Base-by-base conservation (phyloP, 805 yeast species). In the Saccharomycopsis lassenensis region DNA sequence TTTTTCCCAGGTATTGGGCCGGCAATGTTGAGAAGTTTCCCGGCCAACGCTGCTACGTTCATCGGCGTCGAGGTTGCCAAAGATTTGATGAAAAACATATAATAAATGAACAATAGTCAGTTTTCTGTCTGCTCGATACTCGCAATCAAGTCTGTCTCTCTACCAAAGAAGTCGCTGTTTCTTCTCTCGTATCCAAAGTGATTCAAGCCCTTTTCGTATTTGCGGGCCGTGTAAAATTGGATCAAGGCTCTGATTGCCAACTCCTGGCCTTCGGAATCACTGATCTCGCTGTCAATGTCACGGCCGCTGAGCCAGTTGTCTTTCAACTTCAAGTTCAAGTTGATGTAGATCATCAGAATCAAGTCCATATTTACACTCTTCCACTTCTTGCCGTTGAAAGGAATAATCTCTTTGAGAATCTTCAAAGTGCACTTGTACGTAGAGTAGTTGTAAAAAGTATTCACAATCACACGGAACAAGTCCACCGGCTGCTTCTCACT, bases 41-140 rank as follows among this genome's bases (percentile, higher is more conserved):
- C 97, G 3, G 97, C 97, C 16, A 89, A 91, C 58, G 98, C 98
- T n/a, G 97, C 98, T 6, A 87, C 97, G 2, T 89, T 89, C 62
- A 70, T 85, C 24, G 98, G 97, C 31, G 97, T 89, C 21, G 98
- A 89, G 57, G 52, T 87, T 40, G 83, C 94, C 1, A 43, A 41
- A 30, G 35, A 40, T 14, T 36, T 31, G 7, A 10, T 41, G 22
- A 32, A 37, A 24, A 33, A 40, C 12, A 18, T 24, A 11, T 31
- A 18, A 14, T 20, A 24, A 23, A n/a, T n/a, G n/a, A 23, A 23
- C 11, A 23, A 19, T 25, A 25, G 7, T 33, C 36, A 26, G 18
- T 24, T 14, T 23, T 25, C 25, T 39, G 35, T 15, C 40, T 39
- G 25, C 10, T 48, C 48, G 35, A 19, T 57, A 55, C 26, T 48